Evolutionary conservation across 2,329 filamentous ascomycete species (phyloP).

Genomic region (Microcyclosporella mali): DNA sequence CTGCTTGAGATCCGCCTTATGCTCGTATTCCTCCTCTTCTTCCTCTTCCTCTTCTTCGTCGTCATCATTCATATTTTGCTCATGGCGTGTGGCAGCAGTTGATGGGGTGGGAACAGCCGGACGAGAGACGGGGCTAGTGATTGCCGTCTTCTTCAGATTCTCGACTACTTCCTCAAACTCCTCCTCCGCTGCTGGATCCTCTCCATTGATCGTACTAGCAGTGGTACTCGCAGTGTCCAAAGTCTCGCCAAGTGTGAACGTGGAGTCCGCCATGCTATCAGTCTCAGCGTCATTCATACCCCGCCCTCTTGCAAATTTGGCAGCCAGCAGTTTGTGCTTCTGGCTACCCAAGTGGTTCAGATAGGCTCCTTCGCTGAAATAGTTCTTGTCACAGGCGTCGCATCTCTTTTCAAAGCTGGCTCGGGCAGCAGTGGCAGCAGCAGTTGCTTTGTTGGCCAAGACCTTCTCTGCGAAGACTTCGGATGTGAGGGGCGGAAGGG

Average conservation of each 20-base stretch:
- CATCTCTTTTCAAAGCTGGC: constrained; percentile 83
- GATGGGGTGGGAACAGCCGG: background rate
- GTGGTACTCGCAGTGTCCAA: constrained; percentile 48
- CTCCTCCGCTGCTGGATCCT: constrained; percentile 56
- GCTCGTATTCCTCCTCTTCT: constrained; percentile 28
- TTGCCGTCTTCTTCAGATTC: constrained; percentile 61
- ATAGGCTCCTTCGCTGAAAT: constrained; percentile 94
- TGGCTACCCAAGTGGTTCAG: constrained; percentile 86
- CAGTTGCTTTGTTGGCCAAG: constrained; percentile 77
- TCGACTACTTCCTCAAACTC: constrained; percentile 75
- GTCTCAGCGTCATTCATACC: constrained; percentile 53
- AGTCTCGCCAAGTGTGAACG: constrained; percentile 83
- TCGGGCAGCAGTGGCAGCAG: constrained; percentile 77
- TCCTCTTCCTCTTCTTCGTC: constrained; percentile 38
- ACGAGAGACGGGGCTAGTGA: constrained; percentile 38
- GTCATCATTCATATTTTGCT: constrained; percentile 26
- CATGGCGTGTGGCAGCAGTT: background rate
- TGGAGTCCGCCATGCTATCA: constrained; percentile 75
- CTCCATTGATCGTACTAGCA: constrained; percentile 46
- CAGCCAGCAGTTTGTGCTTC: constrained; percentile 72
- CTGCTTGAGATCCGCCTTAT: constrained; percentile 39
- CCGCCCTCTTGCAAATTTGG: constrained; percentile 36
- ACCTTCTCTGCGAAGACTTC: constrained; percentile 96
- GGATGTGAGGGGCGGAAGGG: constrained; percentile 81
- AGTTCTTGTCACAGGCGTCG: constrained; percentile 78